Conservation (phyloP, 2,329 filamentous ascomycete genomes). For the Blastomyces gilchristii region DNA sequence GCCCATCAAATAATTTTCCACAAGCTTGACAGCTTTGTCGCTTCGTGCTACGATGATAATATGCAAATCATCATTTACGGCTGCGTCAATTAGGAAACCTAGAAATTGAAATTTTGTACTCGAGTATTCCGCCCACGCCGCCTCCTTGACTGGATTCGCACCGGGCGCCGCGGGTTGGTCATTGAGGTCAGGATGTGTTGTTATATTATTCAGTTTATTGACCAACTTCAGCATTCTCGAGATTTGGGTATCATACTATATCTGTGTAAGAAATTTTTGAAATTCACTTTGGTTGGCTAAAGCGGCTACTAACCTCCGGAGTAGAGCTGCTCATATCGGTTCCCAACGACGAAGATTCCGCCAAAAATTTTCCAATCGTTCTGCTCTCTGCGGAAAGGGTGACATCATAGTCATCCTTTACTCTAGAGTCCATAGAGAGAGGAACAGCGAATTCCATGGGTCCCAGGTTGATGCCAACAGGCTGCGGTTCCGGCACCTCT, state of each 20-base stretch:
- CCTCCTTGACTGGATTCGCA: slow-evolving; percentile 29
- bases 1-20: slow-evolving; percentile 35
- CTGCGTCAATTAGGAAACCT: slow-evolving; percentile 32
- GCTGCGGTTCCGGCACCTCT: slow-evolving; percentile 15
- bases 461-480: slow-evolving; percentile 29
- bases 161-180: slow-evolving; percentile 28
- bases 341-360: background rate
- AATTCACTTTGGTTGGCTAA: background rate
- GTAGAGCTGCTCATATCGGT: background rate
- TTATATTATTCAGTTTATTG: slow-evolving; percentile 32
- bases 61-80: slow-evolving; percentile 28
- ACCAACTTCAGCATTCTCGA: slow-evolving; percentile 28
- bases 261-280: slow-evolving; percentile 13
- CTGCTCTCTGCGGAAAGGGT: slow-evolving; percentile 23
- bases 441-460: slow-evolving; percentile 33
- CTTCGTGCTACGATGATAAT: slow-evolving; percentile 31
- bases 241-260: slow-evolving; percentile 21
- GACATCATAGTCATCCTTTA: slow-evolving; percentile 35
- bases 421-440: slow-evolving; percentile 35
- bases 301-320: background rate
- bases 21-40: slow-evolving; percentile 28
- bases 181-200: slow-evolving; percentile 38
- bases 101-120: slow-evolving; percentile 39
- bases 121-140: slow-evolving; percentile 39
- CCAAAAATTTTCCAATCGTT: slow-evolving; percentile 25